Evolutionary conservation across 1,284 basidiomycete genomes (phyloP).

Genomic region (Pseudozyma hubeiensis): DNA sequence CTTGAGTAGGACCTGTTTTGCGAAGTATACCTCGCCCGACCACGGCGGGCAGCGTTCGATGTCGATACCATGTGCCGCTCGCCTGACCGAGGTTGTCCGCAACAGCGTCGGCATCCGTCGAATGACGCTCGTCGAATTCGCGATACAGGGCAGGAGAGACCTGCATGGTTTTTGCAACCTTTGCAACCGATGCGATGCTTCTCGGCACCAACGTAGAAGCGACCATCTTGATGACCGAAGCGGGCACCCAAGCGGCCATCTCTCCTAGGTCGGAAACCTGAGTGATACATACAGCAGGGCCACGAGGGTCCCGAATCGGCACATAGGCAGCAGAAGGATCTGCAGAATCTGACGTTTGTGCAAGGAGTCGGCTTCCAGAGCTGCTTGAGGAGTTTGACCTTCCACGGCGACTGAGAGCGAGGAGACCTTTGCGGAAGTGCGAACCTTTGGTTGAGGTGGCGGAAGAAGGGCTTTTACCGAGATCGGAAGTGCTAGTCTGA

Average conservation of each 20-base stretch:
- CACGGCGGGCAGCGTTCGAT: slow-evolving; percentile 41
- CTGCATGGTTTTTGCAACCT: slow-evolving; percentile 49
- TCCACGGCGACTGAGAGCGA: slow-evolving; percentile 29
- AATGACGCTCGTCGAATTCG: slow-evolving; percentile 11
- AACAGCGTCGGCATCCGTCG: background rate
- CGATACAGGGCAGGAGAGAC: slow-evolving; percentile 37
- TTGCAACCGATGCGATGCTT: slow-evolving; percentile 53
- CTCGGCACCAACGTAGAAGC: slow-evolving; percentile 57
- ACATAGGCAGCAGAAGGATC: background rate
- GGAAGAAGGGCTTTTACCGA: slow-evolving; percentile 23
- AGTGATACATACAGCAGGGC: slow-evolving; percentile 50
- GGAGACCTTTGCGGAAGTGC: slow-evolving; percentile 32
- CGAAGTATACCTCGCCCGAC: slow-evolving; percentile 33
- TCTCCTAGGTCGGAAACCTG: slow-evolving; percentile 61
- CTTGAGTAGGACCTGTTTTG: slow-evolving; percentile 4
- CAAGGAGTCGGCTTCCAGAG: slow-evolving; percentile 22
- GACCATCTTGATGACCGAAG: slow-evolving; percentile 61
- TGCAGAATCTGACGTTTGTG: slow-evolving; percentile 7
- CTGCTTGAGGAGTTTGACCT: slow-evolving; percentile 30
- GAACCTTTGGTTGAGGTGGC: slow-evolving; percentile 22
- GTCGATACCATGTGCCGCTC: slow-evolving; percentile 37
- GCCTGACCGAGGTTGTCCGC: slow-evolving; percentile 24
- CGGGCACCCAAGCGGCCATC: slow-evolving; percentile 60
- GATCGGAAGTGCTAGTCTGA: slow-evolving; percentile 5
- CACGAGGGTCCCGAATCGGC: slow-evolving; percentile 32